Base-by-base conservation (phyloP, 305 asterid genomes). In the Fraxinus floribunda region DNA sequence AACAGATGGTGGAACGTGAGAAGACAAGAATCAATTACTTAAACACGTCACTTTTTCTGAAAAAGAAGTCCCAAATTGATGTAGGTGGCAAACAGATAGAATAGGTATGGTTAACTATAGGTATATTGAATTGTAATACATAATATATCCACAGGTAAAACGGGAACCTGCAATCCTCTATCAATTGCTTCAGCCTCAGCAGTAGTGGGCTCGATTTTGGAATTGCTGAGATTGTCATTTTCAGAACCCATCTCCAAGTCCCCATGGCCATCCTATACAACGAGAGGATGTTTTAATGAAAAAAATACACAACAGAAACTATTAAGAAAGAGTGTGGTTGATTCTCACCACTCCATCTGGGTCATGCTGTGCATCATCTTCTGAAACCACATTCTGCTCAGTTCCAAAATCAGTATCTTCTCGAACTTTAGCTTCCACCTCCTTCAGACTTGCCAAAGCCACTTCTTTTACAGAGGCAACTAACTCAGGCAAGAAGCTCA, bases 151-250 rank as follows among this genome's bases (percentile, higher is more conserved):
- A 79, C 7, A 74, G 26, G 36, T 80, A 88, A 57, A 57, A 57
- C 70, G 24, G 82, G 73, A 86, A 95, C 98, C 98, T 95, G 98
- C 88, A 95, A 89, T 80, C 99, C 99, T 75, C 93, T 88, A 81
- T 91, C 94, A 78, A 94, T 82, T 86, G 99, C 99, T 89, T 94
- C 99, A 78, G 89, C 94, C 89, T 96, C 99, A 0, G 99, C 99
- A 89, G 89, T 89, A 46, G 98, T 96, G 55, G 86, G 91, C 91
- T 96, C 99, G 86, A 96, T 96, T 88, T 89, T 93, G 86, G 95
- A 85, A 74, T 85, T 87, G 49, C 85, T 86, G 74, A 89, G 83
- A 86, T 90, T 89, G 66, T 93, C 98, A 82, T 80, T 90, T 79
- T 94, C 98, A 77, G 90, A 92, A 84, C 92, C 99, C 39, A 88